These are phyloP conservation scores for Eucalyptus paniculata DNA, from an alignment of 345 rosid genomes.

Conservation along the genomic window DNA sequence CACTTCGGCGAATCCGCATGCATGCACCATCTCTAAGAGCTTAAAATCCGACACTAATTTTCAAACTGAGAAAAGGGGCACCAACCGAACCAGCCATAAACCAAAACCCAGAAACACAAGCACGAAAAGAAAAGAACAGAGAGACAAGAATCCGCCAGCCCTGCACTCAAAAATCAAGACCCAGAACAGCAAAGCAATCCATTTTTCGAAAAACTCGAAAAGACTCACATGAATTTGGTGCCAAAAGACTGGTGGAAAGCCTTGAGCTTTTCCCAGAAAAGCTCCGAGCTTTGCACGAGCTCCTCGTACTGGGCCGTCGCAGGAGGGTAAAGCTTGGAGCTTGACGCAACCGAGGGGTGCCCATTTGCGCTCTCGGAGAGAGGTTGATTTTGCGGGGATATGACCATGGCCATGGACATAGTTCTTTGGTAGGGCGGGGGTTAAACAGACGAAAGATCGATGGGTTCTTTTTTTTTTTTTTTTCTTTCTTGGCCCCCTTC, in stretches of 20 bases:
- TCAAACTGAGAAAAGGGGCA: not conserved
- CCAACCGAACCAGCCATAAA: not conserved
- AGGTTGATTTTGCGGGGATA: not conserved
- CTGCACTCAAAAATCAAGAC: not conserved
- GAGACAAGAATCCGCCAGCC: not conserved
- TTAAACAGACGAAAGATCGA: not conserved
- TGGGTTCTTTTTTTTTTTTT: not conserved
- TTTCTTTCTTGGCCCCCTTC: not conserved
- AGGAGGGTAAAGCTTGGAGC: constrained; percentile 22
- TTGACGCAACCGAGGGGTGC: not conserved
- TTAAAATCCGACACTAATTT: not conserved
- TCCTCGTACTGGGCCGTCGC: constrained; percentile 40
- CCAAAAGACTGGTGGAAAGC: constrained; percentile 35
- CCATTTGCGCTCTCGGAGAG: constrained; percentile 19
- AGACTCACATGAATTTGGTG: constrained; percentile 43
- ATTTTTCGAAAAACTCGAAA: not conserved
- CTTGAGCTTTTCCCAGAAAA: constrained; percentile 66
- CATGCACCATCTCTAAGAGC: not conserved
- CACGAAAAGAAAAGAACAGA: not conserved
- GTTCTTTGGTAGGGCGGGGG: not conserved
- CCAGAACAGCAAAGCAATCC: not conserved
- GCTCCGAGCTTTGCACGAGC: constrained; percentile 42
- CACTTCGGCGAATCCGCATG: not conserved
- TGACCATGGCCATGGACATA: not conserved
- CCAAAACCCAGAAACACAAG: not conserved